phyloP scores from a whole-genome alignment of 2,329 filamentous ascomycete species.

The Trichoderma gracile region DNA sequence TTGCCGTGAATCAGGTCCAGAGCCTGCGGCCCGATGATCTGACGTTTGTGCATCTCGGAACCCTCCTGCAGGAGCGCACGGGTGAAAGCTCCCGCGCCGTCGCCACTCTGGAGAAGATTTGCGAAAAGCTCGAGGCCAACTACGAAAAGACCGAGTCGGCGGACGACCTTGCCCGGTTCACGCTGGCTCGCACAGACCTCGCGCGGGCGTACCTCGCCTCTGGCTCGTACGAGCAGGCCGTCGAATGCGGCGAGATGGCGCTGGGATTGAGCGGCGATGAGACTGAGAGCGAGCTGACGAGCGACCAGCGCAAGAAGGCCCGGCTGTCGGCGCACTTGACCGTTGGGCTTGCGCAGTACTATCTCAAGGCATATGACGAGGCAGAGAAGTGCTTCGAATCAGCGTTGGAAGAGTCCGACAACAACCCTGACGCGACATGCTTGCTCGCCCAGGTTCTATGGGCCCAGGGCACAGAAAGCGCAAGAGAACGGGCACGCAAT shows the following conservation, averaged over 20 bases:
- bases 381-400: slow-evolving; percentile 78
- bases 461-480: slow-evolving; percentile 77
- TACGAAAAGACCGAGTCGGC: slow-evolving; percentile 83
- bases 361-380: slow-evolving; percentile 62
- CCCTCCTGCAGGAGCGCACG: slow-evolving; percentile 79
- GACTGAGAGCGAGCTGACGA: slow-evolving; percentile 63
- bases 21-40: slow-evolving; percentile 70
- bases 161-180: slow-evolving; percentile 71
- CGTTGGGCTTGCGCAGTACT: slow-evolving; percentile 79
- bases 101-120: slow-evolving; percentile 64
- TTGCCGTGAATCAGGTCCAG: slow-evolving; percentile 80
- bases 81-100: slow-evolving; percentile 67
- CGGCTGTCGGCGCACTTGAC: slow-evolving; percentile 85
- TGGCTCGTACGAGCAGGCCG: slow-evolving; percentile 64
- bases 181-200: slow-evolving; percentile 81
- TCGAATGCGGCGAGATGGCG: slow-evolving; percentile 78
- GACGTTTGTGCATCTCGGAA: slow-evolving; percentile 72
- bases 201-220: slow-evolving; percentile 78
- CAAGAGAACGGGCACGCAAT: slow-evolving; percentile 73
- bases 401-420: slow-evolving; percentile 73
- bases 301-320: slow-evolving; percentile 66
- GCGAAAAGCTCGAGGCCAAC: slow-evolving; percentile 69
- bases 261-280: slow-evolving; percentile 76
- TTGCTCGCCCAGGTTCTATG: slow-evolving; percentile 89
- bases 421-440: slow-evolving; percentile 81